Evolutionary conservation across 768 basidiomycete species (phyloP).

Genomic region (Mycena sanguinolenta): DNA sequence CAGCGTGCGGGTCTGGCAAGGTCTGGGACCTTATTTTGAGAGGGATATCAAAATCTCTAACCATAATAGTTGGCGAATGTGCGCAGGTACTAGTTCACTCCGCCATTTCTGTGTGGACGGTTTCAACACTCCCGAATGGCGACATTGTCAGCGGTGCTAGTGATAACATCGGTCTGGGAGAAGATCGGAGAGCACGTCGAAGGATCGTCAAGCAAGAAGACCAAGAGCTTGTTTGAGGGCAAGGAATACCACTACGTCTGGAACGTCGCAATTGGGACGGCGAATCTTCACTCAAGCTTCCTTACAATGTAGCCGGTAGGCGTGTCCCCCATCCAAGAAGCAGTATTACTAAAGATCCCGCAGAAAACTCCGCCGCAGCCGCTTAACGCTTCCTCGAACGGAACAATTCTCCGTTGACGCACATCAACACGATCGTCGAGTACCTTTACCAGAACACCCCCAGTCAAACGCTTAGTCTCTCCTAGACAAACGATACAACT

Average conservation of each 20-base stretch:
- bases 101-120: constrained; percentile 97
- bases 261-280: constrained; percentile 96
- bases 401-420: constrained; percentile 86
- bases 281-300: constrained; percentile 91
- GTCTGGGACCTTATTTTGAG: constrained; percentile 55
- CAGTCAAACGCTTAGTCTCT: constrained; percentile 83
- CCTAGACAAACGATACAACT: too few relatives aligned
- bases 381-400: constrained; percentile 89
- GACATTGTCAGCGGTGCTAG: constrained; percentile 95
- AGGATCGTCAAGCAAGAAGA: constrained; percentile 91
- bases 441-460: constrained; percentile 95
- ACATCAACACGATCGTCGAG: constrained; percentile 90
- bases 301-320: constrained; percentile 89
- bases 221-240: constrained; percentile 77
- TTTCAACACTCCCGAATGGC: constrained; percentile 87
- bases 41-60: constrained; percentile 10
- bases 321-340: constrained; percentile 37
- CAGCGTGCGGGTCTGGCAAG: constrained; percentile 91
- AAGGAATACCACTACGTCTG: constrained; percentile 99
- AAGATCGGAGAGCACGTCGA: constrained; percentile 97
- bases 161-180: constrained; percentile 89
- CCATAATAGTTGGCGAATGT: constrained; percentile 81
- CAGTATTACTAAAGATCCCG: neutral
- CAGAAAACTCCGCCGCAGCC: constrained; percentile 92
- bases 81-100: constrained; percentile 92